A percentile compares a stretch with the other conserved stretches of the same genome.
Evolutionary conservation across 2,329 filamentous ascomycete genomes (phyloP).

Genomic region (Conoideocrella luteorostrata): DNA sequence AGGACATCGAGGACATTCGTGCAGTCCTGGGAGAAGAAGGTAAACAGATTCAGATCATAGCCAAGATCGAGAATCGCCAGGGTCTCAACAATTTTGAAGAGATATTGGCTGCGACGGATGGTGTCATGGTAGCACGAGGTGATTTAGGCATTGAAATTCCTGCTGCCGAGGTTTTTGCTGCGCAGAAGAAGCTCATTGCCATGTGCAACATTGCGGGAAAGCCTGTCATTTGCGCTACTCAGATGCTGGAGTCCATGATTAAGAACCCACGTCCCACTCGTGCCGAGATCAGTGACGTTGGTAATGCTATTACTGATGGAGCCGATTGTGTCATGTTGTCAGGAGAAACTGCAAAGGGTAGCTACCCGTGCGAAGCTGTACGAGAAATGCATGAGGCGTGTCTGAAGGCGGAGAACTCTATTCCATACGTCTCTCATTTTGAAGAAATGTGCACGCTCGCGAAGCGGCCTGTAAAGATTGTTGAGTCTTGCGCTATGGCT

Average conservation of each 20-base stretch:
- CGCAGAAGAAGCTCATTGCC: slow-evolving; percentile 99
- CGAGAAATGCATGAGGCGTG: slow-evolving; percentile 98
- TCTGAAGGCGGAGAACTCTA: slow-evolving; percentile 92
- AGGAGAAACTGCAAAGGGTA: slow-evolving; percentile 96
- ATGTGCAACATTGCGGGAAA: slow-evolving; percentile 99
- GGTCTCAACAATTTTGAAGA: slow-evolving; percentile 99
- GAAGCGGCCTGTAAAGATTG: slow-evolving; percentile 76
- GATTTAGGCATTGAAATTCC: slow-evolving; percentile 96
- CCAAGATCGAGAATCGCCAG: slow-evolving; percentile 99
- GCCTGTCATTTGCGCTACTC: slow-evolving; percentile 96
- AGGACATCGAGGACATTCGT: slow-evolving; percentile 90
- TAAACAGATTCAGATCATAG: slow-evolving; percentile 97
- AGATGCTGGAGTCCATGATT: slow-evolving; percentile 99
- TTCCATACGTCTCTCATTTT: slow-evolving; percentile 93
- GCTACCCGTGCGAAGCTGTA: slow-evolving; percentile 87
- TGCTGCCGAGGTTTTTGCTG: slow-evolving; percentile 95
- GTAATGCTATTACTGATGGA: slow-evolving; percentile 95
- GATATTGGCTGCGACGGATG: slow-evolving; percentile 92
- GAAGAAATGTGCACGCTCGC: slow-evolving; percentile 86
- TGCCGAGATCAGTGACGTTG: slow-evolving; percentile 97
- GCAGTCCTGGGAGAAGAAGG: slow-evolving; percentile 84
- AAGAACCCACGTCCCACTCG: slow-evolving; percentile 98
- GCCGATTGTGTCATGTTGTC: slow-evolving; percentile 99
- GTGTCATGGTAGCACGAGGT: slow-evolving; percentile 99
- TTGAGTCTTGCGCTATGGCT: slow-evolving; percentile 94